These are phyloP conservation scores for Xylogone sp. DNA, from an alignment of 2,329 filamentous ascomycete species.

Conservation along the genomic window DNA sequence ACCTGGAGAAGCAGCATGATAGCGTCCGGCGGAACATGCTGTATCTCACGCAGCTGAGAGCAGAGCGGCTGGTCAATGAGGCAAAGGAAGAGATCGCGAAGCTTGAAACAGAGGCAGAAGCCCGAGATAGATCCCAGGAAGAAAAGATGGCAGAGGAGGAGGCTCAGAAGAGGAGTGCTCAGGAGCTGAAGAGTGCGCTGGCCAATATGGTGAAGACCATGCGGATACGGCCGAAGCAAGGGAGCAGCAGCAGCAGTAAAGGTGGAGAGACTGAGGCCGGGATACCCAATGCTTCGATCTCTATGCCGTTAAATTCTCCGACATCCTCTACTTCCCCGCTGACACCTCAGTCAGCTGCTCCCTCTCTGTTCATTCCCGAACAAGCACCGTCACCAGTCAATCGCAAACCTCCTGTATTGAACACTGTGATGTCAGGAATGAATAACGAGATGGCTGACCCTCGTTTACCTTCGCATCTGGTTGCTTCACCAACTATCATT, in stretches of 20 bases:
- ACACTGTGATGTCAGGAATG: not conserved
- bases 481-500: not conserved
- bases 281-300: no score
- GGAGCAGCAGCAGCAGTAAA: not conserved
- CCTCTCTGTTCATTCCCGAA: not conserved
- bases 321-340: not conserved
- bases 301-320: no score
- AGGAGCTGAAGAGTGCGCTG: not conserved
- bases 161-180: not conserved
- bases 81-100: constrained; percentile 13
- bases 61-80: constrained; percentile 5
- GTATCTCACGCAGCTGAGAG: constrained; percentile 9
- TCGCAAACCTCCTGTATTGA: not conserved
- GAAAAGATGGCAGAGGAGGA: not conserved
- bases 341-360: not conserved
- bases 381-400: not conserved
- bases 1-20: constrained; percentile 18
- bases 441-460: not conserved
- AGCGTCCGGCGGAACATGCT: constrained; percentile 18
- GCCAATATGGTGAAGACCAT: constrained; percentile 13
- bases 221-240: constrained; percentile 17
- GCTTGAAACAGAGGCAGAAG: not conserved
- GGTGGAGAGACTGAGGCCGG: no score
- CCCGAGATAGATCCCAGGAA: not conserved
- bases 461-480: not conserved